Base-by-base conservation (phyloP, 2,329 filamentous ascomycete species). In the Aspergillus quadricinctus region DNA sequence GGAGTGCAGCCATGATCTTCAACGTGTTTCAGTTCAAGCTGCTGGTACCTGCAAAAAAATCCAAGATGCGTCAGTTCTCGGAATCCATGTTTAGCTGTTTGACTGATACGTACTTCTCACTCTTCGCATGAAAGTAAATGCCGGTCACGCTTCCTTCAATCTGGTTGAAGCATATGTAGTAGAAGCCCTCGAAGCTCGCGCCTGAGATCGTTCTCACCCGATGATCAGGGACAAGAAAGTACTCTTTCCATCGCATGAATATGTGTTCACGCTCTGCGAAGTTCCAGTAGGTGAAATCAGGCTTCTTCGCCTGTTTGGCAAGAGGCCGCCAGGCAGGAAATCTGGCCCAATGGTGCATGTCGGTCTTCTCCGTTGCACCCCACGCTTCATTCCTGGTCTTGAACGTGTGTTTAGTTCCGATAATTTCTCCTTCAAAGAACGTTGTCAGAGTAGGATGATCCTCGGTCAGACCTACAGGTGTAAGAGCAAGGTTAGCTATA, bases 211-310 rank as follows among this genome's bases (percentile, higher is more conserved):
- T 95, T 59, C 88, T 84, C 21, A 97, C 92, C 17, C 90, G 85
- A 72, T 99, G 94, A 68, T 99, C 92, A 1, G 94, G 94, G 0
- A 99, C 94, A 0, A 99, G 80, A 68, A 99, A 99, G 67, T 96
- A 92, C 70, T 99, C 94, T 75, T 99, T 99, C 94, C 94, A 99
- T 58, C 94, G 86, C 94, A 99, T 99, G 69, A 97, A 99, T 31
- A 99, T 87, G 71, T 95, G 87, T 65, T 97, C 92, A 61, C 86
- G 82, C 69, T 95, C 89, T 49, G 85, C 83, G 64, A 88, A 84
- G 65, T 95, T 88, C 62, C 78, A 86, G 78, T 78, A 83, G 60
- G 79, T 83, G 65, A 82, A 84, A 63, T 83, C 82, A 27, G 81
- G 75, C 52, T 78, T 77, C 64, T 82, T 84, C 6, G 82, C 83